Evolutionary conservation across 208 protist species (phyloP).

Genomic region (Trypanosomatidae sp.): DNA sequence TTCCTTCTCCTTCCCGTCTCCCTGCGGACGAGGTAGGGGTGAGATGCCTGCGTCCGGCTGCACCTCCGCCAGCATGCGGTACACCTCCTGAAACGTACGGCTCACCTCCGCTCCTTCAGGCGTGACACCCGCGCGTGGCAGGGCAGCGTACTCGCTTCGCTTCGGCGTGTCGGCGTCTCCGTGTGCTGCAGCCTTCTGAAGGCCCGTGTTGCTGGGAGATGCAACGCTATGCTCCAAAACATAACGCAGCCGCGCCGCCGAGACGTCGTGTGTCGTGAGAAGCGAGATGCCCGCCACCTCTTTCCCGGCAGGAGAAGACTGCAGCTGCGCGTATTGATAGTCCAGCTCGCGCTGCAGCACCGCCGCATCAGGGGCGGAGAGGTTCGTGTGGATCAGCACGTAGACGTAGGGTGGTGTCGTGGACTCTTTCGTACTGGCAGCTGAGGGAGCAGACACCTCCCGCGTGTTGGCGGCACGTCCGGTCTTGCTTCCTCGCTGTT

Average conservation of each 20-base stretch:
- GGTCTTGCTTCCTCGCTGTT: background rate
- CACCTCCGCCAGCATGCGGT: slow-evolving; percentile 19
- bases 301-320: slow-evolving; percentile 11
- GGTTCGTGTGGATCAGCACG: slow-evolving; percentile 26
- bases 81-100: slow-evolving; percentile 19
- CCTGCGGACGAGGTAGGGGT: too few relatives aligned
- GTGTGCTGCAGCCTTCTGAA: too few relatives aligned
- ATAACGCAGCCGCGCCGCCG: slow-evolving; percentile 15
- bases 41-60: too few relatives aligned
- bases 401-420: slow-evolving; percentile 3
- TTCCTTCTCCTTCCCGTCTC: too few relatives aligned
- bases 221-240: too few relatives aligned
- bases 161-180: too few relatives aligned
- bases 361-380: slow-evolving; percentile 18
- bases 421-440: background rate
- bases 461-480: too few relatives aligned
- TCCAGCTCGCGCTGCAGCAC: slow-evolving; percentile 29
- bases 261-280: slow-evolving; percentile 19
- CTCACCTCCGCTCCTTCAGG: slow-evolving; percentile 9
- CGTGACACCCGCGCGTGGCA: too few relatives aligned
- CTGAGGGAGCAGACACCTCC: too few relatives aligned
- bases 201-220: too few relatives aligned
- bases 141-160: too few relatives aligned
- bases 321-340: slow-evolving; percentile 19
- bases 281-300: slow-evolving; percentile 23